Percentiles rank a stretch among this genome's conserved stretches.
These are phyloP conservation scores for Aspergillus ochraceus DNA, from an alignment of 2,329 filamentous ascomycete species.

Conservation along the genomic window DNA sequence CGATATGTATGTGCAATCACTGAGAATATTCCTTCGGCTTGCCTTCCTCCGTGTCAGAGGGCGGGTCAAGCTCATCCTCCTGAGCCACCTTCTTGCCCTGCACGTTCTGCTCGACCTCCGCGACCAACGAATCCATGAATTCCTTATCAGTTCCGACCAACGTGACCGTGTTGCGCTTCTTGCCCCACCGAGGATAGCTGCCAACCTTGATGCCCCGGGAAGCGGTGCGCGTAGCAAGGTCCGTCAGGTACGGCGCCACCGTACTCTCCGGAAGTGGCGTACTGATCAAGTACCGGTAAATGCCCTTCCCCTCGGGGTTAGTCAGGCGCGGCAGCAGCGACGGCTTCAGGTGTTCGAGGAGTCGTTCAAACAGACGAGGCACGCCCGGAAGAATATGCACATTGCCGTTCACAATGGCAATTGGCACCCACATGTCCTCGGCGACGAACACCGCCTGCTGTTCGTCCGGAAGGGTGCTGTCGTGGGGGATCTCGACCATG, in stretches of 20 bases:
- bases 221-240: constrained; percentile 72
- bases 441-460: constrained; percentile 77
- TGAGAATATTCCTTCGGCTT: background rate
- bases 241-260: constrained; percentile 78
- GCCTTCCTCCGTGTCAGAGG: constrained; percentile 24
- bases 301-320: constrained; percentile 80
- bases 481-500: constrained; percentile 85
- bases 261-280: constrained; percentile 86
- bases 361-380: constrained; percentile 75
- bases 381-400: constrained; percentile 91
- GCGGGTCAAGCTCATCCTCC: constrained; percentile 70
- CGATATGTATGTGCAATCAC: background rate
- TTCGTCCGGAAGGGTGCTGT: constrained; percentile 62
- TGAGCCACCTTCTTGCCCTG: constrained; percentile 67
- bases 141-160: constrained; percentile 74
- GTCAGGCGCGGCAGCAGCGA: constrained; percentile 67
- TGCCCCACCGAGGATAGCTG: constrained; percentile 91
- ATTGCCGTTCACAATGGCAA: constrained; percentile 87
- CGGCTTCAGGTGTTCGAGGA: constrained; percentile 76
- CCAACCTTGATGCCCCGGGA: constrained; percentile 85
- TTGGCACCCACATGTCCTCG: constrained; percentile 86
- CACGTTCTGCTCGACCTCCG: constrained; percentile 75
- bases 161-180: constrained; percentile 84
- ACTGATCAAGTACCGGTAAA: constrained; percentile 75
- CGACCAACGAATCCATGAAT: constrained; percentile 75